Evolutionary conservation across 495 filamentous ascomycete genomes (phyloP).

Genomic region (Pyrenula massariospora): DNA sequence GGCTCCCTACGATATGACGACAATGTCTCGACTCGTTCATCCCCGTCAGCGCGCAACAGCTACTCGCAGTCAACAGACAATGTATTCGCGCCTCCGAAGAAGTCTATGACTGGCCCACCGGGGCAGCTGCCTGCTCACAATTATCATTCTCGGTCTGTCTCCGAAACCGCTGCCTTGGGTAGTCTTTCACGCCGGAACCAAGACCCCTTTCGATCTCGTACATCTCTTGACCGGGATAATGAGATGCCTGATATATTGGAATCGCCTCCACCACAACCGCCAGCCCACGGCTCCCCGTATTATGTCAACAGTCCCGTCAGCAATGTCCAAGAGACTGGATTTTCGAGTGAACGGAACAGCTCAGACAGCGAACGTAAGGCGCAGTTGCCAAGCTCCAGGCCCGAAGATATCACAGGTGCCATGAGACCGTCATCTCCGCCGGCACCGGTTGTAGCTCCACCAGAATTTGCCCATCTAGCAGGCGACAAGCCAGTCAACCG

Average conservation of each 20-base stretch:
- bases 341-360: slow-evolving; percentile 38
- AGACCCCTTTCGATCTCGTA: slow-evolving; percentile 22
- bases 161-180: slow-evolving; percentile 35
- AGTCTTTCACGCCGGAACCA: slow-evolving; percentile 16
- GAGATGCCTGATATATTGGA: slow-evolving; percentile 7
- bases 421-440: slow-evolving; percentile 48
- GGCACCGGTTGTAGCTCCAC: slow-evolving; percentile 62
- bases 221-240: slow-evolving; percentile 22
- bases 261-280: slow-evolving; percentile 27
- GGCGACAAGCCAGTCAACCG: slow-evolving; percentile 53
- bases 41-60: slow-evolving; percentile 36
- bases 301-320: slow-evolving; percentile 9
- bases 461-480: slow-evolving; percentile 61
- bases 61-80: slow-evolving; percentile 27
- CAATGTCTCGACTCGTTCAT: slow-evolving; percentile 41
- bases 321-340: slow-evolving; percentile 14
- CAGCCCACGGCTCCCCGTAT: slow-evolving; percentile 19
- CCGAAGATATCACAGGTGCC: slow-evolving; percentile 26
- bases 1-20: slow-evolving; percentile 55
- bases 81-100: slow-evolving; percentile 17
- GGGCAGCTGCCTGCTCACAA: slow-evolving; percentile 26
- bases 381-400: slow-evolving; percentile 5
- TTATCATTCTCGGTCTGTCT: slow-evolving; percentile 40
- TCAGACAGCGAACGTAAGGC: slow-evolving; percentile 44
- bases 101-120: slow-evolving; percentile 26